Base-by-base conservation (phyloP, 306 rosid species). In the Sesbania bispinosa region DNA sequence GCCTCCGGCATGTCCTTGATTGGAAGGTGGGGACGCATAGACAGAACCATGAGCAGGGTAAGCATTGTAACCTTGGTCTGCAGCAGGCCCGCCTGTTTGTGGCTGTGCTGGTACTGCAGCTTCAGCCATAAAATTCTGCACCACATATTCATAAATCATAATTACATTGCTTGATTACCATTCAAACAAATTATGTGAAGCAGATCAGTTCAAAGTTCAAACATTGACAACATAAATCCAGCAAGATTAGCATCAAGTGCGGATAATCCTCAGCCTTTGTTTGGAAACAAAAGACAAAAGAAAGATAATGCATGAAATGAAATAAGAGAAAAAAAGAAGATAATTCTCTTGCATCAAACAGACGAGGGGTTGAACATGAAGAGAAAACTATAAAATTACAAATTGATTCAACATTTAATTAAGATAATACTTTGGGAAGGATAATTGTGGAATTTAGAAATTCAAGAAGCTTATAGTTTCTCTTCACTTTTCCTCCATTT, bases 101-200 rank as follows among this genome's bases (percentile, higher is more conserved):
- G 84, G 62, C 77, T 83, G 96, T 16, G 75, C 68, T 23, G 81
- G 79, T 41, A 87, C 90, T 6, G 87, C 97, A 42, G 97, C 97
- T 62, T 88, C 96, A 3, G 87, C 99, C 96, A 91, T 95, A 76
- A 95, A 95, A 84, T 92, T 95, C 99, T 95, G 97, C 78, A 74
- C 62, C 69, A 54, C 24, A 71, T 10, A 9, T 48, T 61, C 57
- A 78, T 27, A 27, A 27, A 27, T 27, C 4, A 27, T 11, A 33
- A 73, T 59, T 66, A 18, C 21, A 53, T 67, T 29, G 16, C 62
- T 58, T 43, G 29, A 73, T 68, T 68, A 42, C 39, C 68, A 46
- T 20, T 62, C 62, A 23, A 32, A 54, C 24, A 33, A 46, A 38
- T 50, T 8, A 57, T 21, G 58, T 21, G 2, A 47, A 18, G 52